A percentile compares a stretch with the other conserved stretches of the same genome.
Evolutionary conservation across 768 basidiomycete genomes (phyloP).

Genomic region (Filobasidium wieringae): DNA sequence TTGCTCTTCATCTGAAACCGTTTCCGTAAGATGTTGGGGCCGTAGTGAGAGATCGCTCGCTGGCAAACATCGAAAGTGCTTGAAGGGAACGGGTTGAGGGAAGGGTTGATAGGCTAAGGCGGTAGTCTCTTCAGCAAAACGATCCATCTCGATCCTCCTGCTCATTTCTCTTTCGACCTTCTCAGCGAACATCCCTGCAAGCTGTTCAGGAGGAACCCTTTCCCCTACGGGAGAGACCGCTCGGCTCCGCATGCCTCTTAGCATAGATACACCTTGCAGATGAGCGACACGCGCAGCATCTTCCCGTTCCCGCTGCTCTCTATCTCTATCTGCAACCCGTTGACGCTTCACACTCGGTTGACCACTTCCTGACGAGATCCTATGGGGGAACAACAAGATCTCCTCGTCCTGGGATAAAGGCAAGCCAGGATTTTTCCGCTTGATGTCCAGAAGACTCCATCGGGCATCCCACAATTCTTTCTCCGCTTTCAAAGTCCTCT

Average conservation of each 20-base stretch:
- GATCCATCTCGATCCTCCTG: constrained; percentile 59
- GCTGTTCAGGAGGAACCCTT: constrained; percentile 38
- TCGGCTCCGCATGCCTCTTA: constrained; percentile 39
- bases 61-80: constrained; percentile 28
- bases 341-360: background rate
- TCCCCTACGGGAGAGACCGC: constrained; percentile 33
- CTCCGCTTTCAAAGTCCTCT: constrained; percentile 50
- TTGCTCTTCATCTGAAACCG: constrained; percentile 3
- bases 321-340: constrained; percentile 10
- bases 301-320: constrained; percentile 28
- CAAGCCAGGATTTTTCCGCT: constrained; percentile 49
- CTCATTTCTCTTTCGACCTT: constrained; percentile 54
- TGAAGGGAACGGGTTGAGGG: constrained; percentile 47
- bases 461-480: constrained; percentile 68
- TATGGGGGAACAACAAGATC: constrained; percentile 22
- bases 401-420: constrained; percentile 40
- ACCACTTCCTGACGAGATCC: background rate
- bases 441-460: constrained; percentile 61
- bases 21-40: constrained; percentile 22
- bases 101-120: constrained; percentile 68
- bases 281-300: constrained; percentile 12
- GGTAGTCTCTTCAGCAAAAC: constrained; percentile 73
- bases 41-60: constrained; percentile 50
- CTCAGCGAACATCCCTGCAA: constrained; percentile 51
- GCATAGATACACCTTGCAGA: no score